Conservation (phyloP, 192 early-diverging fungal genomes). For the Coemansia sp. region DNA sequence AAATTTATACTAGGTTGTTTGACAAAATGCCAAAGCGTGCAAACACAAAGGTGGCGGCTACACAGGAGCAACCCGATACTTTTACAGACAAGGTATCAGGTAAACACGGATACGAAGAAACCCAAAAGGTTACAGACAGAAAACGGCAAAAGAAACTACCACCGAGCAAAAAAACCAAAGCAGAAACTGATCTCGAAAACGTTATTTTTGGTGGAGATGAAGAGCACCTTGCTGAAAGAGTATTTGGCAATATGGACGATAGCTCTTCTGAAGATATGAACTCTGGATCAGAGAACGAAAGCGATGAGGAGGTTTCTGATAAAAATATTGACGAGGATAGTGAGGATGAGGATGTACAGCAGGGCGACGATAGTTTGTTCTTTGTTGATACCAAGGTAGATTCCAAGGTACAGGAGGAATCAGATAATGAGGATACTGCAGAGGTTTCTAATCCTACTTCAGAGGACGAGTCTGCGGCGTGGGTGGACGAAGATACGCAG, state of each 20-base stretch:
- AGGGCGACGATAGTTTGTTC: constrained; percentile 21
- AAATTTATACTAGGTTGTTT: too few relatives aligned
- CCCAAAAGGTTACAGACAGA: background rate
- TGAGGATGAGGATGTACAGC: background rate
- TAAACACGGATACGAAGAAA: background rate
- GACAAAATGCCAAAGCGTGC: too few relatives aligned
- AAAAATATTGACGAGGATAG: background rate
- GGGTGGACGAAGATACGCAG: constrained; percentile 79
- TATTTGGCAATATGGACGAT: constrained; percentile 20
- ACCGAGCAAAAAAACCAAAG: constrained; percentile 53
- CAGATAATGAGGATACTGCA: constrained; percentile 19
- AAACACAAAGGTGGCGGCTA: too few relatives aligned
- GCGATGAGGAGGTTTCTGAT: background rate
- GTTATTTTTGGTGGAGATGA: constrained; percentile 71
- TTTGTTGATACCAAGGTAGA: constrained; percentile 38
- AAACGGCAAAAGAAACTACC: constrained; percentile 5
- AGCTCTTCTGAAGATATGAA: background rate
- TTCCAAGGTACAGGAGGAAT: constrained; percentile 31
- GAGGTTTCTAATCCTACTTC: constrained; percentile 27
- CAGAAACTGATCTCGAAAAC: constrained; percentile 69
- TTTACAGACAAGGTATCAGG: too few relatives aligned
- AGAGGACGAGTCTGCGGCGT: constrained; percentile 56
- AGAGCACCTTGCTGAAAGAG: constrained; percentile 9
- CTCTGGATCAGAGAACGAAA: background rate
- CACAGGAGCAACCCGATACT: too few relatives aligned